phyloP scores from a whole-genome alignment of 2,329 filamentous ascomycete genomes.

The Trichoderma sp. region DNA sequence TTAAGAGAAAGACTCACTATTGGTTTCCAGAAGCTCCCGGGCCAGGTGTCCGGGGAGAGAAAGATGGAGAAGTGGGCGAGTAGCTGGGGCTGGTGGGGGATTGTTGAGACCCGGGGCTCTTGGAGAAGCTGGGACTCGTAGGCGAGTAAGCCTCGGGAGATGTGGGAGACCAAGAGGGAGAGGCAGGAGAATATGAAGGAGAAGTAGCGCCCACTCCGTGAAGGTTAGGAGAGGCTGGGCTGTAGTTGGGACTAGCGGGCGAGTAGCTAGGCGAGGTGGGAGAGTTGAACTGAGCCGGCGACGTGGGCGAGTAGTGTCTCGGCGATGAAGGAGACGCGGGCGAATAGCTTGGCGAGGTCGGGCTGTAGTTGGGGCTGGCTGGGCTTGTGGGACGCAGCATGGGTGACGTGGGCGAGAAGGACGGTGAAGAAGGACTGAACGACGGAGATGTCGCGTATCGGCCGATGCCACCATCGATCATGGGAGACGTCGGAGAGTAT shows the following conservation, averaged over 20 bases:
- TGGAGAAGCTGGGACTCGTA: conserved; percentile 63
- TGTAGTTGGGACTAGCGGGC: conserved; percentile 71
- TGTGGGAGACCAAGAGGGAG: conserved; percentile 77
- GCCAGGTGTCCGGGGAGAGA: conserved; percentile 51
- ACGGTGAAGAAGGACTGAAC: conserved; percentile 65
- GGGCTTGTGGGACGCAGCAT: conserved; percentile 58
- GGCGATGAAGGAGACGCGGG: conserved; percentile 62
- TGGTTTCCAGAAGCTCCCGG: conserved; percentile 49
- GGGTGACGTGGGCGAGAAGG: conserved; percentile 65
- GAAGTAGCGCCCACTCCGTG: conserved; percentile 51
- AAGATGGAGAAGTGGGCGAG: conserved; percentile 62
- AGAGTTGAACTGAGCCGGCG: conserved; percentile 72
- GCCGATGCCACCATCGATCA: conserved; percentile 56
- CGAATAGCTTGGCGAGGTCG: conserved; percentile 67
- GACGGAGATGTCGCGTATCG: conserved; percentile 62
- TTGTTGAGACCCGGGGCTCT: conserved; percentile 55
- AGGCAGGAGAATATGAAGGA: conserved; percentile 68
- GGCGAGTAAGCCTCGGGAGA: conserved; percentile 67
- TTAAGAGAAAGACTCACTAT: conserved; percentile 39
- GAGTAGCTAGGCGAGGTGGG: conserved; percentile 75
- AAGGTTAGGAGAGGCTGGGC: conserved; percentile 65
- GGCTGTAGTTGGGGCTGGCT: conserved; percentile 64
- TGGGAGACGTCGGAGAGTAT: conserved; percentile 77
- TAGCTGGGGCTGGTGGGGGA: conserved; percentile 72
- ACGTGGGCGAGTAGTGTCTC: conserved; percentile 67